Evolutionary conservation across 257 asterid genomes (phyloP).

Genomic region (Anisodus acutangulus): DNA sequence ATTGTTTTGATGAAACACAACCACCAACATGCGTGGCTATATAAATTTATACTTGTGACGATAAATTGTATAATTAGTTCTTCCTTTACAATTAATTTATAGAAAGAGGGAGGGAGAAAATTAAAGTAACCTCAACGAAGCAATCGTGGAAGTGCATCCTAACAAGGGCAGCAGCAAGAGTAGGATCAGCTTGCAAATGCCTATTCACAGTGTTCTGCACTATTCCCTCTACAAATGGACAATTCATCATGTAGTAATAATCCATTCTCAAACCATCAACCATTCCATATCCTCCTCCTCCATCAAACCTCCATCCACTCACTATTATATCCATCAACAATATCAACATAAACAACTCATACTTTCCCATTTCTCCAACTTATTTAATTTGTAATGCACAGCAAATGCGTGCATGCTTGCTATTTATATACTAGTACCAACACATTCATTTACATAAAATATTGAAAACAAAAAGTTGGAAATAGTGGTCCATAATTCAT

Average conservation of each 20-base stretch:
- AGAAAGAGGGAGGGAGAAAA: background rate
- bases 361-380: conserved; percentile 38
- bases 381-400: background rate
- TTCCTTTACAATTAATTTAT: no score
- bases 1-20: no score
- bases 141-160: conserved; percentile 99
- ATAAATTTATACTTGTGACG: no score
- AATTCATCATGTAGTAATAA: conserved; percentile 64
- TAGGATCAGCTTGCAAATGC: conserved; percentile 72
- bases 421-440: no score
- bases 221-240: conserved; percentile 69
- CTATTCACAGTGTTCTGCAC: conserved; percentile 54
- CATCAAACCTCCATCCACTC: conserved; percentile 43
- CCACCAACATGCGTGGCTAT: no score
- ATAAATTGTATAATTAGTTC: no score
- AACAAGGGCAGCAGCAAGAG: conserved; percentile 81
- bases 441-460: no score
- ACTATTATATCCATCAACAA: conserved; percentile 40
- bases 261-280: conserved; percentile 65
- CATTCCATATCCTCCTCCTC: conserved; percentile 46
- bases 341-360: conserved; percentile 38
- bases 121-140: conserved; percentile 64
- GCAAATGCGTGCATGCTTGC: background rate
- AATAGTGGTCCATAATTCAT: conserved; percentile 39
- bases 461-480: conserved; percentile 21